These are phyloP conservation scores for Chaetomium globosum DNA, from an alignment of 2,329 filamentous ascomycete genomes.

Conservation along the genomic window DNA sequence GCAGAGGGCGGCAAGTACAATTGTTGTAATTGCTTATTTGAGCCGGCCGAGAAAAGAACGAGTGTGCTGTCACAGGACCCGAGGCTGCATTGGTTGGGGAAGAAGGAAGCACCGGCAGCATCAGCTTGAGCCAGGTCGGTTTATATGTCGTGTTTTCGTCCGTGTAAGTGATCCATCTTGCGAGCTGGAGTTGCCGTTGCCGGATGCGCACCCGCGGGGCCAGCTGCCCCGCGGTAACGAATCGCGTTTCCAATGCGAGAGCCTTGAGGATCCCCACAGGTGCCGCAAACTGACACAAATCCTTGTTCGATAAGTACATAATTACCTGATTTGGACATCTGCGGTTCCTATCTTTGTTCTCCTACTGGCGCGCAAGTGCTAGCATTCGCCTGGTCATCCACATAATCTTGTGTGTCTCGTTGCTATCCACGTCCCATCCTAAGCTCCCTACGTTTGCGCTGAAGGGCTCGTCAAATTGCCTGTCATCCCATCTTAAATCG, in stretches of 20 bases:
- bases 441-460: no score
- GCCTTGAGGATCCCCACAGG: not conserved
- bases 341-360: no score
- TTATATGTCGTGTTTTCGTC: conserved; percentile 14
- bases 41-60: conserved; percentile 7
- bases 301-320: not conserved
- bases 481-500: no score
- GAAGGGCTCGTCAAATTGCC: no score
- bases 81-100: conserved; percentile 1
- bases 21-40: no score
- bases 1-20: not conserved
- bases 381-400: no score
- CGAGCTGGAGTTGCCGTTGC: conserved; percentile 9
- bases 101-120: conserved; percentile 2
- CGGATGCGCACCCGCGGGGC: conserved; percentile 19
- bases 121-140: conserved; percentile 1
- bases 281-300: not conserved
- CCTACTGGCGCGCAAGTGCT: no score
- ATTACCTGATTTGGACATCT: no score
- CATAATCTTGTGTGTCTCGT: no score
- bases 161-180: not conserved
- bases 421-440: no score
- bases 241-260: conserved; percentile 1
- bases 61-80: not conserved
- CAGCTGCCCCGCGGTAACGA: conserved; percentile 17